These are phyloP conservation scores for Penicillium crystallinum DNA, from an alignment of 495 filamentous ascomycete species.

Conservation along the genomic window DNA sequence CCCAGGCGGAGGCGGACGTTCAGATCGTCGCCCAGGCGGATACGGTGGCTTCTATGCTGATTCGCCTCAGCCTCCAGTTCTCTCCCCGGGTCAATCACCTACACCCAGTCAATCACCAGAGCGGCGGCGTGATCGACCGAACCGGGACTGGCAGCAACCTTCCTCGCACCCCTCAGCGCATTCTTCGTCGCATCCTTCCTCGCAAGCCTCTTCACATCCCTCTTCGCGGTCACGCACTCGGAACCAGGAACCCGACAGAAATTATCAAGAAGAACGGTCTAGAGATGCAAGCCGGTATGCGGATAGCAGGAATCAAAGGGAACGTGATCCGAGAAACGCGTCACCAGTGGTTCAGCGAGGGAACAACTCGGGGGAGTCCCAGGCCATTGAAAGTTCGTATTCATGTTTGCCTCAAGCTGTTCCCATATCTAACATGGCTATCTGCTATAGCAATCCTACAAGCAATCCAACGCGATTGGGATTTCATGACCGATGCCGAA, in stretches of 20 bases:
- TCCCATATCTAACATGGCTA: not conserved
- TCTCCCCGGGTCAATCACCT: slow-evolving; percentile 19
- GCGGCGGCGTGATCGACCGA: slow-evolving; percentile 31
- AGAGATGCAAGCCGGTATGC: slow-evolving; percentile 21
- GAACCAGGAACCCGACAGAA: slow-evolving; percentile 25
- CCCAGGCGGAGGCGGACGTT: slow-evolving; percentile 17
- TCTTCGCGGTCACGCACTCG: slow-evolving; percentile 36
- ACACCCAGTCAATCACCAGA: slow-evolving; percentile 27
- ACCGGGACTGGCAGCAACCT: slow-evolving; percentile 29
- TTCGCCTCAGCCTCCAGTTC: slow-evolving; percentile 24
- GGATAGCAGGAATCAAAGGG: slow-evolving; percentile 15
- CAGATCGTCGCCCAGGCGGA: slow-evolving; percentile 38
- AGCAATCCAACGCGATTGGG: slow-evolving; percentile 82
- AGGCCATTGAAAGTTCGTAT: slow-evolving; percentile 40
- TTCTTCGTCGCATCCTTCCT: slow-evolving; percentile 15
- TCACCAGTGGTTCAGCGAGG: slow-evolving; percentile 6
- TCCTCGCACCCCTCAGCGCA: slow-evolving; percentile 21
- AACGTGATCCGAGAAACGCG: slow-evolving; percentile 18
- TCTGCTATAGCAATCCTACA: slow-evolving; percentile 52
- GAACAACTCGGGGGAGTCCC: slow-evolving; percentile 20
- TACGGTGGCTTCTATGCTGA: slow-evolving; percentile 44
- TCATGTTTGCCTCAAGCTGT: not conserved
- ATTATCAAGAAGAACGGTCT: slow-evolving; percentile 27
- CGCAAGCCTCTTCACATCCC: slow-evolving; percentile 7
- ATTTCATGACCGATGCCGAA: slow-evolving; percentile 78